Conservation (phyloP, 495 filamentous ascomycete species). For the Echria macrotheca region DNA sequence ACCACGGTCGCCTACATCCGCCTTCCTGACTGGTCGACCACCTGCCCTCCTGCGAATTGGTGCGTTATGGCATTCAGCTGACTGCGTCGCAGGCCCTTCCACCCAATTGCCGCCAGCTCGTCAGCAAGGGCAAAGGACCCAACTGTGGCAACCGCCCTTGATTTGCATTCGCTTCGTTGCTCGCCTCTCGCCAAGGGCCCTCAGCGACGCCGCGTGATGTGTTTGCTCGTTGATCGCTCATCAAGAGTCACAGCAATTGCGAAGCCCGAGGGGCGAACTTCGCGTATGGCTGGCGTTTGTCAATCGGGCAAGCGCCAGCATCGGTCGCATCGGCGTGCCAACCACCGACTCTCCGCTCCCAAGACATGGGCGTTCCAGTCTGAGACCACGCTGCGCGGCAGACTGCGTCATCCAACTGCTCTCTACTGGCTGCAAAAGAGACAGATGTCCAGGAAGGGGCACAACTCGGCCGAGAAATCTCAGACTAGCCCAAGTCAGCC, state of each 20-base stretch:
- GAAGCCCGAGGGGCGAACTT: background rate
- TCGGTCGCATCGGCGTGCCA: background rate
- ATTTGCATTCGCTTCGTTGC: background rate
- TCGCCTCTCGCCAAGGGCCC: background rate
- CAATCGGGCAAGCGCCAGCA: background rate
- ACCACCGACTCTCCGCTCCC: background rate
- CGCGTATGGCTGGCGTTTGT: background rate
- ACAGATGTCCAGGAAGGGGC: background rate
- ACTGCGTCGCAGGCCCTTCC: background rate
- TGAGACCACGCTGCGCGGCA: conserved; percentile 5
- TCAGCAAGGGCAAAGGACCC: conserved; percentile 3
- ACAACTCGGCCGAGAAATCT: background rate
- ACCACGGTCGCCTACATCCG: background rate
- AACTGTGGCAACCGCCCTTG: background rate
- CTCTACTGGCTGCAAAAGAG: background rate
- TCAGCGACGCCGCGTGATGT: background rate
- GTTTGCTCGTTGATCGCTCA: background rate
- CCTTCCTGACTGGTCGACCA: conserved; percentile 4
- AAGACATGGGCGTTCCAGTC: conserved; percentile 8
- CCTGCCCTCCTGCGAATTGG: background rate
- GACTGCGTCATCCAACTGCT: conserved; percentile 1
- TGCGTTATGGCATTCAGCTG: background rate
- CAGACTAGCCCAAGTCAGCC: background rate
- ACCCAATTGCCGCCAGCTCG: background rate
- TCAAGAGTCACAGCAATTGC: background rate